Conservation (phyloP, 1,284 basidiomycete species). For the Singerocomus rubriflavus region DNA sequence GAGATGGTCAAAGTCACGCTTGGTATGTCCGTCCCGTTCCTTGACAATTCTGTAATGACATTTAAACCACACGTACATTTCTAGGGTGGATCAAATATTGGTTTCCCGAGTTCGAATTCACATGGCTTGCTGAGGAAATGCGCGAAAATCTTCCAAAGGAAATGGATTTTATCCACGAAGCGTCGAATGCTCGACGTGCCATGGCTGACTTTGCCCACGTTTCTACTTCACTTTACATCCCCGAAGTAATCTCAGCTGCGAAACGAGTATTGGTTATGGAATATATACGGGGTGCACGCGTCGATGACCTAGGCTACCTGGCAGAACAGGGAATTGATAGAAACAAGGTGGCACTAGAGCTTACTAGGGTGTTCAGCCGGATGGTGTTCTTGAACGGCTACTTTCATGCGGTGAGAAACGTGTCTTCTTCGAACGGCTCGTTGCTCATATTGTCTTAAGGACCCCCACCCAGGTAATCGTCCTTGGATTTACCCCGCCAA, state of each 20-base stretch:
- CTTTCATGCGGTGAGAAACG: constrained; percentile 71
- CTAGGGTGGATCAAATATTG: constrained; percentile 84
- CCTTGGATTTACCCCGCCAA: background rate
- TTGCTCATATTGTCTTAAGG: constrained; percentile 44
- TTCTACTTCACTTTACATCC: constrained; percentile 87
- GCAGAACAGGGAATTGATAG: constrained; percentile 86
- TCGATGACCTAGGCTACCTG: constrained; percentile 88
- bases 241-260: constrained; percentile 79
- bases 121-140: constrained; percentile 94
- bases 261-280: constrained; percentile 95
- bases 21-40: constrained; percentile 39
- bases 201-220: constrained; percentile 70
- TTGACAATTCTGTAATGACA: background rate
- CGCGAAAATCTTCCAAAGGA: constrained; percentile 90
- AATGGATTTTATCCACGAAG: constrained; percentile 94
- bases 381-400: constrained; percentile 98
- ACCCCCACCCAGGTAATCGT: constrained; percentile 68
- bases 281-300: constrained; percentile 83
- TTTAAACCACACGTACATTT: background rate
- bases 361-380: constrained; percentile 86
- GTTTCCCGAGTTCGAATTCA: constrained; percentile 90
- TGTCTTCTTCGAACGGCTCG: background rate
- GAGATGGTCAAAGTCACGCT: constrained; percentile 82
- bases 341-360: constrained; percentile 89
- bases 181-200: constrained; percentile 77